A percentile compares a stretch with the other conserved stretches of the same genome.
Conservation (phyloP, 2,329 filamentous ascomycete genomes). For the Lachnellula hyalina region DNA sequence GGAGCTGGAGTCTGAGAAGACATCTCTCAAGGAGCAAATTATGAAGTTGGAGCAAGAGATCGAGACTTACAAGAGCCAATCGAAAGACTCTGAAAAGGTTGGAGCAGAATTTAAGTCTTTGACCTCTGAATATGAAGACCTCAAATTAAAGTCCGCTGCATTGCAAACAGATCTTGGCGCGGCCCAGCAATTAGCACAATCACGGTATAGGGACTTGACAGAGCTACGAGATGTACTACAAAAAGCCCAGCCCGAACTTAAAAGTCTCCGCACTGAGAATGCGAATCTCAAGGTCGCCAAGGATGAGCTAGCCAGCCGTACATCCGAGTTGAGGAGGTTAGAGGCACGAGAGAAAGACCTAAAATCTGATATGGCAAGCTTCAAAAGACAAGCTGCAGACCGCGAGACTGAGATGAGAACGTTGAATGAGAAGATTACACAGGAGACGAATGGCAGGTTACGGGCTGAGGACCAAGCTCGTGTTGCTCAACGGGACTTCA, state of each 20-base stretch:
- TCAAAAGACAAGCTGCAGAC: constrained; percentile 65
- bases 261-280: constrained; percentile 71
- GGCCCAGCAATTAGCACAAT: constrained; percentile 79
- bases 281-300: constrained; percentile 67
- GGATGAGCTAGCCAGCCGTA: constrained; percentile 62
- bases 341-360: constrained; percentile 81
- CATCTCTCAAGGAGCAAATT: constrained; percentile 58
- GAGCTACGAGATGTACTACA: constrained; percentile 75
- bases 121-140: constrained; percentile 54
- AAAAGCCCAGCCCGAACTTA: constrained; percentile 82
- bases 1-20: constrained; percentile 64
- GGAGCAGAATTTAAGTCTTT: constrained; percentile 32
- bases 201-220: constrained; percentile 80
- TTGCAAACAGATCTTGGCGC: constrained; percentile 81
- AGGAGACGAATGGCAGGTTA: constrained; percentile 65
- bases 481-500: constrained; percentile 68
- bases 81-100: constrained; percentile 25
- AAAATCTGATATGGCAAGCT: constrained; percentile 63
- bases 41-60: constrained; percentile 67
- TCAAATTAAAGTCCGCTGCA: constrained; percentile 63
- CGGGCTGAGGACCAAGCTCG: constrained; percentile 76
- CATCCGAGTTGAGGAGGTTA: constrained; percentile 62
- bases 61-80: constrained; percentile 30
- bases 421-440: constrained; percentile 71
- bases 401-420: constrained; percentile 73